Conservation (phyloP, 768 basidiomycete species). For the Podaxis sp. region DNA sequence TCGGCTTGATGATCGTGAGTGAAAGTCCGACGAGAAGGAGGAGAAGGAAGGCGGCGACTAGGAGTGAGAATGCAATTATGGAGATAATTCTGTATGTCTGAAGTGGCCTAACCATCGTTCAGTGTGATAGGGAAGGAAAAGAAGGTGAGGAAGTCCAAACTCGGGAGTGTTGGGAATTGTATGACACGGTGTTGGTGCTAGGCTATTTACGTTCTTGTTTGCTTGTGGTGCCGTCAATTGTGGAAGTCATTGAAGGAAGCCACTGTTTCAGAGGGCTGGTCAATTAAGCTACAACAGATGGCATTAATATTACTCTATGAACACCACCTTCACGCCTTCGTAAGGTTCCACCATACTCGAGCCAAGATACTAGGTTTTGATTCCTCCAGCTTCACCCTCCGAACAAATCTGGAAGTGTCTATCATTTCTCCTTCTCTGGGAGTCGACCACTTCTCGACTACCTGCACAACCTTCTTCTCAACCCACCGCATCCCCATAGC, state of each 20-base stretch:
- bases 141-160: too few relatives aligned
- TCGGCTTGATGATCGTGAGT: slow-evolving; percentile 67
- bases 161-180: too few relatives aligned
- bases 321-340: background rate
- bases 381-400: slow-evolving; percentile 12
- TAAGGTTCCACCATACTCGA: background rate
- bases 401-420: slow-evolving; percentile 32
- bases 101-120: slow-evolving; percentile 31
- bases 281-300: too few relatives aligned
- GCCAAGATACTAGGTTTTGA: background rate
- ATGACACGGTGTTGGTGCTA: too few relatives aligned
- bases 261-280: too few relatives aligned
- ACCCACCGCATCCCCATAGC: slow-evolving; percentile 58
- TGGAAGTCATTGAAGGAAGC: too few relatives aligned
- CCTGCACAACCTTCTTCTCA: slow-evolving; percentile 51
- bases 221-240: too few relatives aligned
- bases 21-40: slow-evolving; percentile 77
- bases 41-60: slow-evolving; percentile 66
- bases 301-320: background rate
- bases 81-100: slow-evolving; percentile 48
- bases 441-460: slow-evolving; percentile 43
- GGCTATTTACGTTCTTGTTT: too few relatives aligned
- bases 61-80: slow-evolving; percentile 44
- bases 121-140: background rate
- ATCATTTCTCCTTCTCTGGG: slow-evolving; percentile 22